Percentiles rank a stretch among this genome's conserved stretches.
phyloP scores from a whole-genome alignment of 2,329 filamentous ascomycete species.

The Aphanocladium album region DNA sequence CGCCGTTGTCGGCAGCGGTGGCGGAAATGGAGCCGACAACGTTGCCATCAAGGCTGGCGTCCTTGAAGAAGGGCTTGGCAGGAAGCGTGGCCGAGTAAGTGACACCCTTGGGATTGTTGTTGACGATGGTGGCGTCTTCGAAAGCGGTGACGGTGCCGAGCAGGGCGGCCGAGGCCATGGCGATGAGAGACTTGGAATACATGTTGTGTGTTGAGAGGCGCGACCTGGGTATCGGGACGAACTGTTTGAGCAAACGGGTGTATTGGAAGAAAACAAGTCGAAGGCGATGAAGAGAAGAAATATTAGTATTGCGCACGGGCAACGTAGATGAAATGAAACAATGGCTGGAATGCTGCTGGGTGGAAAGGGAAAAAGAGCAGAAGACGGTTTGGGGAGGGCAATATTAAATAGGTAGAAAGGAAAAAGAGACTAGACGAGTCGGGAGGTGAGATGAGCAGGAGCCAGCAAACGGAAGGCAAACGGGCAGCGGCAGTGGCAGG shows the following conservation, averaged over 20 bases:
- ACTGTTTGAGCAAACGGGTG: background rate
- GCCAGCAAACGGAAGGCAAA: background rate
- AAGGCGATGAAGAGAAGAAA: background rate
- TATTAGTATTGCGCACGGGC: background rate
- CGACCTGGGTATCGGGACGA: background rate
- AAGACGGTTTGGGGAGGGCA: background rate
- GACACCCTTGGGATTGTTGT: slow-evolving; percentile 50
- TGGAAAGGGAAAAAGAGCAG: background rate
- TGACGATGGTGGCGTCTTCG: slow-evolving; percentile 45
- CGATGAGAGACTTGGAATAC: slow-evolving; percentile 20
- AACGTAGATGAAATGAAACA: background rate
- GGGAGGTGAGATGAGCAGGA: background rate
- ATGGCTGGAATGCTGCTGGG: background rate
- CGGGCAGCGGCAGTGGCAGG: background rate
- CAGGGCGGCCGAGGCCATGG: slow-evolving; percentile 24
- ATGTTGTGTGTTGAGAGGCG: slow-evolving; percentile 5
- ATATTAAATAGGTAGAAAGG: slow-evolving; percentile 4
- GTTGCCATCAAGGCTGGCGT: slow-evolving; percentile 44
- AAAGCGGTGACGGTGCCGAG: slow-evolving; percentile 23
- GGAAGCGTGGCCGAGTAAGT: slow-evolving; percentile 55
- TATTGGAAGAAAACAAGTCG: background rate
- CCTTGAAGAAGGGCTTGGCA: slow-evolving; percentile 45
- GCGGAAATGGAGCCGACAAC: slow-evolving; percentile 50
- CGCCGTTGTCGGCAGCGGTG: slow-evolving; percentile 40
- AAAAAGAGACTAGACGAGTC: background rate